A percentile compares a stretch with the other conserved stretches of the same genome.
These are phyloP conservation scores for Aschersonia sp. DNA, from an alignment of 2,329 filamentous ascomycete genomes.

Conservation along the genomic window DNA sequence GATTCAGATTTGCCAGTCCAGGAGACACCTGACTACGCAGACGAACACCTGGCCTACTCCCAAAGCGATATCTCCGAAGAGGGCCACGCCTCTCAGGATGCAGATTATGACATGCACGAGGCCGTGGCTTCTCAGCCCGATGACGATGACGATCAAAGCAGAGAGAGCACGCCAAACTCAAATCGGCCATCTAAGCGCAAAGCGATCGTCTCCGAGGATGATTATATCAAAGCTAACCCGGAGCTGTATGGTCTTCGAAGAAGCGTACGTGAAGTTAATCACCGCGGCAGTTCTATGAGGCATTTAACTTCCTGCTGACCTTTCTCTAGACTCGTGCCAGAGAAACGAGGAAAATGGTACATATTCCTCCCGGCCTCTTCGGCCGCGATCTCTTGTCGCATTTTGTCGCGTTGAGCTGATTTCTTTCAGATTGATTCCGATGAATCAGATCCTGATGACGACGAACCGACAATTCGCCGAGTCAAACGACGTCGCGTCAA, in stretches of 20 bases:
- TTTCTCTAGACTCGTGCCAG: conserved; percentile 35
- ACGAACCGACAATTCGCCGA: conserved; percentile 36
- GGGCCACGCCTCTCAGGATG: conserved; percentile 49
- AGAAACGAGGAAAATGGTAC: conserved; percentile 42
- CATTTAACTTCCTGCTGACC: conserved; percentile 14
- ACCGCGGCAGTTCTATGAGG: conserved; percentile 5
- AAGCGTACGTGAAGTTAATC: conserved; percentile 51
- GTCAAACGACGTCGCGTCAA: conserved; percentile 56
- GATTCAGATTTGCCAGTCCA: conserved; percentile 26
- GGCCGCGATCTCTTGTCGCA: neutral
- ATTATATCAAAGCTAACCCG: conserved; percentile 80
- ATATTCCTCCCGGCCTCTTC: conserved; percentile 16
- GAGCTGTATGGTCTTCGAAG: conserved; percentile 87
- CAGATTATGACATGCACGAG: conserved; percentile 63
- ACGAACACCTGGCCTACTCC: conserved; percentile 25
- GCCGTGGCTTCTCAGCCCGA: conserved; percentile 31
- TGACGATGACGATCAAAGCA: conserved; percentile 34
- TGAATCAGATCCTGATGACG: conserved; percentile 61
- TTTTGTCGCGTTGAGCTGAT: conserved; percentile 1
- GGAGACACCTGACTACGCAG: conserved; percentile 23
- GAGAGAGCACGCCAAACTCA: conserved; percentile 59
- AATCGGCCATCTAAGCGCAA: conserved; percentile 61
- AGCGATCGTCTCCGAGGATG: conserved; percentile 53
- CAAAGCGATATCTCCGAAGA: conserved; percentile 32
- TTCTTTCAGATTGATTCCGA: conserved; percentile 31